A percentile compares a stretch with the other conserved stretches of the same genome.
phyloP scores from a whole-genome alignment of 2,329 filamentous ascomycete species.

The Scleromitrula shiraiana region DNA sequence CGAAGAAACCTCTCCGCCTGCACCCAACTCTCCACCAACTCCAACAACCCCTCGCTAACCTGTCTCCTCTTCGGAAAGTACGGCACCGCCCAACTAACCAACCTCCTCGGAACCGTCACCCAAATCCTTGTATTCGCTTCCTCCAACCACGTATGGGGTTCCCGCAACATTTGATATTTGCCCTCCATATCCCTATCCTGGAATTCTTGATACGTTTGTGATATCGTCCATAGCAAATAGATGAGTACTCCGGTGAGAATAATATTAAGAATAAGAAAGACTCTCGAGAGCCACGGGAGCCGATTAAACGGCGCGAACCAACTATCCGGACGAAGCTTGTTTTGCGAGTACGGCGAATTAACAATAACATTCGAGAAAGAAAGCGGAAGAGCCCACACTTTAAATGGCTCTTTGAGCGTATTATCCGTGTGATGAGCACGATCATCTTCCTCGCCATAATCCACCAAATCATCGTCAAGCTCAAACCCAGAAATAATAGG shows the following conservation, averaged over 20 bases:
- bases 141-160: no score
- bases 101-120: neutral
- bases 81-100: neutral
- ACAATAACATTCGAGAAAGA: slow-evolving; percentile 1
- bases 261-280: no score
- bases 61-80: neutral
- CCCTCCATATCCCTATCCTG: no score
- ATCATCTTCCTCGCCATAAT: neutral
- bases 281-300: no score
- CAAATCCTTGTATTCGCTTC: neutral
- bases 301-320: neutral
- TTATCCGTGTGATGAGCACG: neutral
- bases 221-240: no score
- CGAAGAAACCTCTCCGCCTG: neutral
- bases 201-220: no score
- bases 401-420: neutral
- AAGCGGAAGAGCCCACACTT: neutral
- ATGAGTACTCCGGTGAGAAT: no score
- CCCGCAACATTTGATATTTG: no score
- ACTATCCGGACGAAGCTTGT: neutral
- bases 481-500: neutral
- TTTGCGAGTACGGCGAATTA: neutral
- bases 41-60: neutral
- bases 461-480: neutral
- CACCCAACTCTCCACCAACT: neutral